Conservation (phyloP, 1,284 basidiomycete species). For the Malassezia restricta region DNA sequence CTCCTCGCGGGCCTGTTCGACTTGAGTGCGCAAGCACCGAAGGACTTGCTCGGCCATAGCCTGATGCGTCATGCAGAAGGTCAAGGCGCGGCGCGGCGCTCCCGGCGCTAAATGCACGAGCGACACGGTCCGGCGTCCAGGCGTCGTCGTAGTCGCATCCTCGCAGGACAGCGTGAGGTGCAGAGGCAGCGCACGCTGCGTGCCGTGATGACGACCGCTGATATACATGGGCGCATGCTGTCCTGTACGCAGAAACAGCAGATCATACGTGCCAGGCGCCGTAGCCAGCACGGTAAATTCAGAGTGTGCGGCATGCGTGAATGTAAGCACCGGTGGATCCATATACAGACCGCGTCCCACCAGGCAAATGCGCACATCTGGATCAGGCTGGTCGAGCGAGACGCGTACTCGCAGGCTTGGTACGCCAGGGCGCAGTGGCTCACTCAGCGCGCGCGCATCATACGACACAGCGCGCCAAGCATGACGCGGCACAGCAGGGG, state of each 20-base stretch:
- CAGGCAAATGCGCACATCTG: conserved; percentile 32
- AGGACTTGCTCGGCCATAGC: not conserved
- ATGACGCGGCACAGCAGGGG: conserved; percentile 20
- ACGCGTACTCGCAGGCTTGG: conserved; percentile 31
- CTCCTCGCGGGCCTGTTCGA: not conserved
- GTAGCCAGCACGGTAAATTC: conserved; percentile 35
- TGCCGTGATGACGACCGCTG: not conserved
- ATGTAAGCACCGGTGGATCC: conserved; percentile 37
- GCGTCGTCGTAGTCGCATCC: not conserved
- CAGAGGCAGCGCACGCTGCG: conserved; percentile 3
- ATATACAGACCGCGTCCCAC: conserved; percentile 33
- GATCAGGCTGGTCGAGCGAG: conserved; percentile 28
- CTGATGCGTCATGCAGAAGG: conserved; percentile 7
- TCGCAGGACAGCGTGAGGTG: not conserved
- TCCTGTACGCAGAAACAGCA: conserved; percentile 35
- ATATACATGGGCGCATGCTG: conserved; percentile 27
- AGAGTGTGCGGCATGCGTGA: conserved; percentile 19
- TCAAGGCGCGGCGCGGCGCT: not conserved
- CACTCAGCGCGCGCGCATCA: conserved; percentile 23
- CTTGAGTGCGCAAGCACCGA: conserved; percentile 1
- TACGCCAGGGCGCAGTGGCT: conserved; percentile 27
- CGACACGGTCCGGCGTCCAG: conserved; percentile 2
- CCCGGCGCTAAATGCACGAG: not conserved
- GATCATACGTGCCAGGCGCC: conserved; percentile 23
- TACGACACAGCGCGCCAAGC: conserved; percentile 23